Evolutionary conservation across 176 grass and related monocot species (phyloP), one percentile per base, ranked within the genome.

Genomic region (Lolium multiflorum): DNA sequence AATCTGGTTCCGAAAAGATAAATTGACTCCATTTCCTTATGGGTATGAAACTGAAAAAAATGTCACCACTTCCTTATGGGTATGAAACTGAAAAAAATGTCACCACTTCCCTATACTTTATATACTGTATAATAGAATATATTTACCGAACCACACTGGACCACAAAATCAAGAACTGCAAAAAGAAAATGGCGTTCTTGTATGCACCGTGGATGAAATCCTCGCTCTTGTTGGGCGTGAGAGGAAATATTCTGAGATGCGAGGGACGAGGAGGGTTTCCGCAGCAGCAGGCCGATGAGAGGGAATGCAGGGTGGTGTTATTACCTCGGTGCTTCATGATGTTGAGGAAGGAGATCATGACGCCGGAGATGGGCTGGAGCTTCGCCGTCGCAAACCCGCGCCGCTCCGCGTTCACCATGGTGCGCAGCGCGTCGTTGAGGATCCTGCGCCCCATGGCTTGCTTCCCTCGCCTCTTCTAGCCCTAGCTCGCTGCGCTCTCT

Each of bases 321-420:
- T 14, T 81, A 96, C 93, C 96, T 91, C 96, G 96, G 83, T 94
- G 78, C 84, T 98, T 98, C 96, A 96, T 96, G 90, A 98, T 92
- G 59, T 91, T 84, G 87, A 98, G 96, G 79, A 98, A 98, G 75
- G 94, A 92, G 71, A 93, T 82, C 86, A 98, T 98, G 84, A 92
- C 90, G 86, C 83, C 78, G 87, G 96, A 98, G 82, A 98, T 92
- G 64, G 96, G 96, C 78, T 92, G 88, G 31, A 98, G 96, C 16
- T 72, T 73, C 74, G 93, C 90, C 52, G 79, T 85, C n/a, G 95
- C 87, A 3, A 81, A 92, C 26, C 92, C 89, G 68, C 96, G 58
- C 65, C 90, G 81, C 37, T 95, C 96, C 17, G 96, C 93, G 76
- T 98, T 98, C 78, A 94, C 93, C 90, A 94, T 95, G 59, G 74